Evolutionary conservation across 2,329 filamentous ascomycete genomes (phyloP).

Genomic region (Colletotrichum orbiculare): DNA sequence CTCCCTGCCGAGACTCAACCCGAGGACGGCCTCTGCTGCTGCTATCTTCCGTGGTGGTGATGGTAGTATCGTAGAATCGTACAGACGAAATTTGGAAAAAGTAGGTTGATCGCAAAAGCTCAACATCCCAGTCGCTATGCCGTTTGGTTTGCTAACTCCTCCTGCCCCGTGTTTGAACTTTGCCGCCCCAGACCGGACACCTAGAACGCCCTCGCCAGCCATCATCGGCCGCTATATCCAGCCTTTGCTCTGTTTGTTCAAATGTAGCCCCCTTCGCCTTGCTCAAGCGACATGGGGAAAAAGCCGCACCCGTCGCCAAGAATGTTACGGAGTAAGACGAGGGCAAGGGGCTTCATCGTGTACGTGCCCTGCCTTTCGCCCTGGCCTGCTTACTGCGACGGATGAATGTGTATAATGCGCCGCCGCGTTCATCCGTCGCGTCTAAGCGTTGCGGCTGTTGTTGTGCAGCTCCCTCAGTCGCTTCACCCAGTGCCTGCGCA

Average conservation of each 20-base stretch:
- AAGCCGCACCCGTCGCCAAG: neutral
- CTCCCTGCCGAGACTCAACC: conserved; percentile 12
- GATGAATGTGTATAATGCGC: neutral
- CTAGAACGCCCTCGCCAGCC: conserved; percentile 29
- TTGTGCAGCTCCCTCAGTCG: conserved; percentile 60
- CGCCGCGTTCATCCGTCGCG: neutral
- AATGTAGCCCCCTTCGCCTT: neutral
- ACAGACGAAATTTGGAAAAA: conserved; percentile 16
- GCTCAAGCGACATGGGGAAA: too few relatives aligned
- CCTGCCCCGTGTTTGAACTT: conserved; percentile 22
- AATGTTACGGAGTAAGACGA: conserved; percentile 5
- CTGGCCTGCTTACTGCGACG: neutral
- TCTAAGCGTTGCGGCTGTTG: conserved; percentile 39
- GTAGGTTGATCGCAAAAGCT: conserved; percentile 35
- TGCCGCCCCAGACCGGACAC: conserved; percentile 29
- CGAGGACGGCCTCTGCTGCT: conserved; percentile 1
- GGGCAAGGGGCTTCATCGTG: conserved; percentile 9
- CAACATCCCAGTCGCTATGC: conserved; percentile 36
- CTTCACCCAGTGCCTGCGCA: conserved; percentile 68
- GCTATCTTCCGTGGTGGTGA: neutral
- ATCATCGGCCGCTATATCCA: conserved; percentile 23
- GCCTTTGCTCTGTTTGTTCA: conserved; percentile 13
- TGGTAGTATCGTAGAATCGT: conserved; percentile 31
- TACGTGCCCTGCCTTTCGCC: conserved; percentile 13
- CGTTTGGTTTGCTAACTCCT: conserved; percentile 37